These are phyloP conservation scores for Athelia sp. DNA, from an alignment of 1,284 basidiomycete genomes.

Conservation along the genomic window DNA sequence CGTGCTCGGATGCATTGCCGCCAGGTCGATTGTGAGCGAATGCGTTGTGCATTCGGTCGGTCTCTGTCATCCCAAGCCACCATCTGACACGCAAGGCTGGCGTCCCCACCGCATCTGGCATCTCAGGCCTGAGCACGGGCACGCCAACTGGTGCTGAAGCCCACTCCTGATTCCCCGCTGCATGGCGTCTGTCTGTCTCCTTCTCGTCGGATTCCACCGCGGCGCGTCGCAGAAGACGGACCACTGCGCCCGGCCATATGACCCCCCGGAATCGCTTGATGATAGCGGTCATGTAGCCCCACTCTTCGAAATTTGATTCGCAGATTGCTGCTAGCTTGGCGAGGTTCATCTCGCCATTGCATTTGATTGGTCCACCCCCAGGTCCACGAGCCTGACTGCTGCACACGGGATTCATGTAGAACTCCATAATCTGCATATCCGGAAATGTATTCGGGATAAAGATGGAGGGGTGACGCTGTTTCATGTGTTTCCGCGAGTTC, in stretches of 20 bases:
- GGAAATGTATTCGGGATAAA: constrained; percentile 36
- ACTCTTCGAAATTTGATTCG: constrained; percentile 51
- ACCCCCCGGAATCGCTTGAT: constrained; percentile 35
- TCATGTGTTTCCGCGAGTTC: constrained; percentile 37
- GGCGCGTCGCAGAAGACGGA: constrained; percentile 34
- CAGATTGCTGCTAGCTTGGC: constrained; percentile 43
- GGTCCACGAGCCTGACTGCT: constrained; percentile 14
- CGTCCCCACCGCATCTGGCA: constrained; percentile 27
- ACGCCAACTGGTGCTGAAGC: no score
- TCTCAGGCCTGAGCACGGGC: constrained; percentile 13
- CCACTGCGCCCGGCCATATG: constrained; percentile 35
- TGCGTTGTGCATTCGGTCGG: constrained; percentile 24
- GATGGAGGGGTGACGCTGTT: constrained; percentile 24
- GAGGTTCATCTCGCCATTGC: constrained; percentile 31
- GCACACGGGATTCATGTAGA: constrained; percentile 39
- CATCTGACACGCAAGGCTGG: constrained; percentile 26
- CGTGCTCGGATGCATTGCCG: constrained; percentile 10
- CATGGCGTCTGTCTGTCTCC: constrained; percentile 19
- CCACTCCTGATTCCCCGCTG: constrained; percentile 12
- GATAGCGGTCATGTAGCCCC: constrained; percentile 40
- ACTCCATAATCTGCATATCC: constrained; percentile 32
- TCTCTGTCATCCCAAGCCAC: constrained; percentile 21
- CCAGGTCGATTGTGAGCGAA: constrained; percentile 27
- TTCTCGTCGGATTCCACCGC: constrained; percentile 35
- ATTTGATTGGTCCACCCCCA: constrained; percentile 23